Percentiles rank a stretch among this genome's conserved stretches.
These are phyloP conservation scores for Monosporozyma unispora DNA, from an alignment of 805 yeast species.

Conservation along the genomic window DNA sequence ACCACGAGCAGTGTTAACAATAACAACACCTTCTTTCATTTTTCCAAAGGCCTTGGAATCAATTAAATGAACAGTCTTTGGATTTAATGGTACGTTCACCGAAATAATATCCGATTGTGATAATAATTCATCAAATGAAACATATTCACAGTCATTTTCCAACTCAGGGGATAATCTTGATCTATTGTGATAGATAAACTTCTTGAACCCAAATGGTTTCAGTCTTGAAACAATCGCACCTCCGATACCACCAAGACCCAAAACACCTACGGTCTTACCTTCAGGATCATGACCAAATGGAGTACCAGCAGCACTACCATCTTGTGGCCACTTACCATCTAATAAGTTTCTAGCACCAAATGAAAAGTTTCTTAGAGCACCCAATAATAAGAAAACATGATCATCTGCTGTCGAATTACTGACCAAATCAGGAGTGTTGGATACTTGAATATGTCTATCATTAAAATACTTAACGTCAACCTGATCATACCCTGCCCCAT, in stretches of 20 bases:
- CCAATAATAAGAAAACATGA: slow-evolving; percentile 52
- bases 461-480: slow-evolving; percentile 48
- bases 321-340: slow-evolving; percentile 53
- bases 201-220: slow-evolving; percentile 66
- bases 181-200: slow-evolving; percentile 68
- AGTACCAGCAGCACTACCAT: slow-evolving; percentile 53
- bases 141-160: slow-evolving; percentile 65
- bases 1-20: slow-evolving; percentile 83
- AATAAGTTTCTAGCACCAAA: slow-evolving; percentile 45
- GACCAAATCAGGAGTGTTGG: slow-evolving; percentile 59
- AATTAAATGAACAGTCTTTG: slow-evolving; percentile 60
- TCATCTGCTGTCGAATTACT: slow-evolving; percentile 67
- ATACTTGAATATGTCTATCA: slow-evolving; percentile 48
- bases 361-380: slow-evolving; percentile 62
- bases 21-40: slow-evolving; percentile 71
- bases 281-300: slow-evolving; percentile 67
- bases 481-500: slow-evolving; percentile 75
- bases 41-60: slow-evolving; percentile 49
- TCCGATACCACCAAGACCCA: slow-evolving; percentile 90
- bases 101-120: slow-evolving; percentile 59
- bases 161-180: slow-evolving; percentile 46
- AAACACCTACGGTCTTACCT: slow-evolving; percentile 67
- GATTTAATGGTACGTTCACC: slow-evolving; percentile 69
- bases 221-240: slow-evolving; percentile 66
- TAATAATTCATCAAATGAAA: slow-evolving; percentile 59